Evolutionary conservation across 139 green algal genomes (phyloP), one percentile per base, ranked within the genome.

Genomic region (Nannochloris sp.): DNA sequence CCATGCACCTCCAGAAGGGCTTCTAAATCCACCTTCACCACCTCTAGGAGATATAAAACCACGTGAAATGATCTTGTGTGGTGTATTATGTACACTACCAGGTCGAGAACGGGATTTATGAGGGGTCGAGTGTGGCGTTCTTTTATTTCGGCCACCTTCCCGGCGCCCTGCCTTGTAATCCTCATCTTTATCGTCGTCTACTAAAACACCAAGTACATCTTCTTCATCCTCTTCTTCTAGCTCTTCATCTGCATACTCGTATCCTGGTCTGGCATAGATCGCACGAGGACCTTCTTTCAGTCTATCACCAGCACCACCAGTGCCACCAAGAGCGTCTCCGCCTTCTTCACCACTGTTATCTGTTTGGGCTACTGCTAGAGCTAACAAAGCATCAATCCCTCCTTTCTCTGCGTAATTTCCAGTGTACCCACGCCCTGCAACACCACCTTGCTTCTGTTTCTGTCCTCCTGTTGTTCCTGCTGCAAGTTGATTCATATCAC

Each of bases 341-440:
- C 37, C 9, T 19, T 19, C 37, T 37, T 66, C 63, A 1, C 42
- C 33, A 19, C 12, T 12, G 9, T 45, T 45, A 19, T 45, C 37
- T 19, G 9, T 12, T 12, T 19, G 9, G 3, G 77, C 84, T 34
- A 83, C 74, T 0, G 84, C 84, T 37, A 90, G 66, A 0, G 79
- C 82, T 37, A 90, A 65, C 63, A 90, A 72, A 0, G 84, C 84
- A 32, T 89, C 82, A 9, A 85, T 81, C 5, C 82, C 84, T 53
- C 84, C 78, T 3, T 65, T 74, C 9, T 90, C 83, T 3, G 75
- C 65, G n/a, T n/a, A n/a, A n/a, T n/a, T n/a, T 46, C 72, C 9
- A 24, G 4, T 8, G 4, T 42, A 12, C 53, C 53, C 33, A 7
- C 51, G 32, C 31, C 30, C 31, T 27, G 14, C 13, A n/a, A n/a